A percentile compares a stretch with the other conserved stretches of the same genome.
These are phyloP conservation scores for Podaxis mareebaensis DNA, from an alignment of 768 basidiomycete genomes.

Conservation along the genomic window DNA sequence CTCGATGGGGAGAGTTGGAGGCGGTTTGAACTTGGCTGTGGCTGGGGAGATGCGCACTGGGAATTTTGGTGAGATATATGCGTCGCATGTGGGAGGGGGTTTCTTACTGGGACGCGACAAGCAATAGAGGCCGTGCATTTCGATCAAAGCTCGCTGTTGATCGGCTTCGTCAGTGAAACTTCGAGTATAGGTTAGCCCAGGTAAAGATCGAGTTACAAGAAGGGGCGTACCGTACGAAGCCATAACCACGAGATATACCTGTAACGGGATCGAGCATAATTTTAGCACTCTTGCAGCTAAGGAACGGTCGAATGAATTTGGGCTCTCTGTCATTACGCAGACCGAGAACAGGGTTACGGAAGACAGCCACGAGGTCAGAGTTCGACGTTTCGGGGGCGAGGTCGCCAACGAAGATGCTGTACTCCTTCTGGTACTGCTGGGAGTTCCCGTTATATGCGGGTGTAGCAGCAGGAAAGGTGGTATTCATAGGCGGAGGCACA, in stretches of 20 bases:
- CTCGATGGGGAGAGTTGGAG: conserved; percentile 42
- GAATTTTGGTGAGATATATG: conserved; percentile 28
- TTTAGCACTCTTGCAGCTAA: conserved; percentile 93
- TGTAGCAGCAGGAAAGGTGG: conserved; percentile 31
- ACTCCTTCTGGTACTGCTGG: conserved; percentile 68
- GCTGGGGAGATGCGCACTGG: conserved; percentile 90
- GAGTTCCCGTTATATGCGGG: conserved; percentile 26
- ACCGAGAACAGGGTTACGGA: conserved; percentile 86
- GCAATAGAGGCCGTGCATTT: conserved; percentile 92
- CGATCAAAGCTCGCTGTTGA: conserved; percentile 85
- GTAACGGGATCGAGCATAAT: conserved; percentile 93
- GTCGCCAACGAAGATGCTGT: conserved; percentile 94
- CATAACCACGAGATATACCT: conserved; percentile 87
- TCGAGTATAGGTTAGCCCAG: conserved; percentile 19
- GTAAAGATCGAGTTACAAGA: conserved; percentile 9
- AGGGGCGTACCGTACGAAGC: conserved; percentile 76
- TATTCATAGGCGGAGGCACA: conserved; percentile 29
- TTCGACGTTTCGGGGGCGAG: conserved; percentile 92
- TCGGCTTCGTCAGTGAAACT: conserved; percentile 89
- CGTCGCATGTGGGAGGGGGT: conserved; percentile 16
- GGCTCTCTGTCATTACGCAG: conserved; percentile 85
- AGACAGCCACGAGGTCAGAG: conserved; percentile 92
- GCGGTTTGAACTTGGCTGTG: conserved; percentile 82
- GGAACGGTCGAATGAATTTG: conserved; percentile 85
- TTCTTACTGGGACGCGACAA: conserved; percentile 84